Evolutionary conservation across 208 protist genomes (phyloP).

Genomic region (Trypanosoma congolense): DNA sequence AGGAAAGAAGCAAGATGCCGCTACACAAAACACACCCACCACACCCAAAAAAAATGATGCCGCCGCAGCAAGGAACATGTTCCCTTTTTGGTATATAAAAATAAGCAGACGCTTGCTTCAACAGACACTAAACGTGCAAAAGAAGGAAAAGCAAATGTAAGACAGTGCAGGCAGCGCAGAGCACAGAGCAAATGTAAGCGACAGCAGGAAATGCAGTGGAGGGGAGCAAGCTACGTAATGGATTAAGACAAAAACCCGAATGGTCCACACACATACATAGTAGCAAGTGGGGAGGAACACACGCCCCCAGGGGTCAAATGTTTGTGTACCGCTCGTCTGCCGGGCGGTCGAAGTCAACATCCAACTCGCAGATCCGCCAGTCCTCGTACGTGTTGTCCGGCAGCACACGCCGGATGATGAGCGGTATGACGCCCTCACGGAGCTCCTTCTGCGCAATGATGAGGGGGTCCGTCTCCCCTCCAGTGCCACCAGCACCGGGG

Average conservation of each 20-base stretch:
- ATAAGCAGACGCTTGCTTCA: no score
- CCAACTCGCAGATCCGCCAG: constrained; percentile 78
- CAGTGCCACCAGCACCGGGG: constrained; percentile 95
- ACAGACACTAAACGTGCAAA: not conserved
- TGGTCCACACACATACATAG: not conserved
- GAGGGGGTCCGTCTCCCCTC: constrained; percentile 98
- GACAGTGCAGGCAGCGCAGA: constrained; percentile 4
- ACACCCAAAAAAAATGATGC: no score
- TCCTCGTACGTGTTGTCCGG: constrained; percentile 94
- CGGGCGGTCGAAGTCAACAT: constrained; percentile 83
- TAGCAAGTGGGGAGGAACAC: not conserved
- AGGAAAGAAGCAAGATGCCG: not conserved
- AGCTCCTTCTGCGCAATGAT: constrained; percentile 98
- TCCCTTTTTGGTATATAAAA: no score
- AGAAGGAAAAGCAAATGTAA: constrained; percentile 6
- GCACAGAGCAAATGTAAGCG: constrained; percentile 24
- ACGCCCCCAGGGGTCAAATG: constrained; percentile 20
- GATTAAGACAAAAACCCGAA: no score
- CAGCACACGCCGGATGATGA: constrained; percentile 96
- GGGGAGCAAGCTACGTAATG: no score
- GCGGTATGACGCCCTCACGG: constrained; percentile 94
- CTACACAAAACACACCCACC: not conserved
- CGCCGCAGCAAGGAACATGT: no score
- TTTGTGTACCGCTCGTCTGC: constrained; percentile 87
- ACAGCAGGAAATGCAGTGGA: constrained; percentile 15